Conservation (phyloP, 2,329 filamentous ascomycete genomes). For the Polychaeton citri region DNA sequence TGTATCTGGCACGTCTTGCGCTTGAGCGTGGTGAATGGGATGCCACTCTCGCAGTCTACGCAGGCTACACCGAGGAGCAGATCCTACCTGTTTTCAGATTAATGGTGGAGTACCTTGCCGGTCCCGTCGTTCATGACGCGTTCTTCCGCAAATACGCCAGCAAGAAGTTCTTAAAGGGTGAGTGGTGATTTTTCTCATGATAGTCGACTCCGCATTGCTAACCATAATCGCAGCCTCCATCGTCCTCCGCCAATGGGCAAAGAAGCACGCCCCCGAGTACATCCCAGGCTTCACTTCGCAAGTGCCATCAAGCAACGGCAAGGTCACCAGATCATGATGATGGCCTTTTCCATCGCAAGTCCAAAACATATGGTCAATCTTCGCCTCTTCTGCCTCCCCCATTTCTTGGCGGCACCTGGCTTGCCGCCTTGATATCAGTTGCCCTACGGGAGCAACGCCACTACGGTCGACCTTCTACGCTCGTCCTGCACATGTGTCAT, state of each 20-base stretch:
- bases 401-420: too few species aligned
- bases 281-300: conserved; percentile 15
- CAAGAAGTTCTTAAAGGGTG: conserved; percentile 99
- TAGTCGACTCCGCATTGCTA: conserved; percentile 7
- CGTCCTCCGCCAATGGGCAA: conserved; percentile 83
- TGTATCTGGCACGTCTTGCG: conserved; percentile 87
- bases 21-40: conserved; percentile 89
- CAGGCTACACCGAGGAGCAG: conserved; percentile 85
- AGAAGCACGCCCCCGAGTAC: conserved; percentile 32
- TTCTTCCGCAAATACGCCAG: conserved; percentile 99
- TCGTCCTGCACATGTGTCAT: too few species aligned
- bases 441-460: too few species aligned
- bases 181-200: conserved; percentile 14
- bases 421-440: too few species aligned
- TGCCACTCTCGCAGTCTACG: conserved; percentile 73
- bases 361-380: too few species aligned
- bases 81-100: conserved; percentile 83
- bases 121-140: conserved; percentile 83
- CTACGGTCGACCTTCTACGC: too few species aligned
- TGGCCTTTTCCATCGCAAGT: not conserved
- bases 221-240: conserved; percentile 56
- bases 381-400: too few species aligned
- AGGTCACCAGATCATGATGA: conserved; percentile 18
- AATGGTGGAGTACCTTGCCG: conserved; percentile 92
- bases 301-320: conserved; percentile 13